These are phyloP conservation scores for Camellia japonica DNA, from an alignment of 148 eudicot genomes.

Conservation along the genomic window DNA sequence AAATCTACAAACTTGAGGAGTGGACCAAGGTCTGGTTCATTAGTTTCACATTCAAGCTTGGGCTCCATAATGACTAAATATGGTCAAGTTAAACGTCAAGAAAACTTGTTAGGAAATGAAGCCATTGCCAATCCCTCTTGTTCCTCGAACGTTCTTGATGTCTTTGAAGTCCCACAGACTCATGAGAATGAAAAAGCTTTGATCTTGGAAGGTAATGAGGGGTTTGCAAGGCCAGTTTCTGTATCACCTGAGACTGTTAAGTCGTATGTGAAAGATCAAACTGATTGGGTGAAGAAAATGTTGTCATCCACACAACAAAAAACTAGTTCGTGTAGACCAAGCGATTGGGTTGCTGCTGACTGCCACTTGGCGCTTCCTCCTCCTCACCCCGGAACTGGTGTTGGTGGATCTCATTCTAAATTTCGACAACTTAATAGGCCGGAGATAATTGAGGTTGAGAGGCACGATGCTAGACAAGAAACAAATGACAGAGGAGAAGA, in stretches of 20 bases:
- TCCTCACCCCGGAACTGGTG: slow-evolving; percentile 33
- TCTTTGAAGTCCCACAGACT: slow-evolving; percentile 76
- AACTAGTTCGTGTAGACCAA: slow-evolving; percentile 17
- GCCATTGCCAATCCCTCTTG: slow-evolving; percentile 27
- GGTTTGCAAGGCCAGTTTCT: slow-evolving; percentile 27
- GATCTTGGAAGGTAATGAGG: slow-evolving; percentile 18
- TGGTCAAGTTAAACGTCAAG: slow-evolving; percentile 14
- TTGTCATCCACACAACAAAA: slow-evolving; percentile 15
- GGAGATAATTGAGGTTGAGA: slow-evolving; percentile 60
- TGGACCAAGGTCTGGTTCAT: slow-evolving; percentile 20
- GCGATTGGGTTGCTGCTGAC: slow-evolving; percentile 23
- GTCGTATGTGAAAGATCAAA: slow-evolving; percentile 27
- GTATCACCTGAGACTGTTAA: slow-evolving; percentile 28
- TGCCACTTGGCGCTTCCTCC: slow-evolving; percentile 30
- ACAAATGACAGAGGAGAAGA: slow-evolving; percentile 33
- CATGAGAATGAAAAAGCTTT: slow-evolving; percentile 11
- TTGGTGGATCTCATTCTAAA: slow-evolving; percentile 33
- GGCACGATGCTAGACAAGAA: slow-evolving; percentile 30
- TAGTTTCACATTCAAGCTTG: slow-evolving; percentile 20
- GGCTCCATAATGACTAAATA: slow-evolving; percentile 15
- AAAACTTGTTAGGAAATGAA: slow-evolving; percentile 16
- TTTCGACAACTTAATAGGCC: slow-evolving; percentile 43
- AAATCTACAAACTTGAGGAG: slow-evolving; percentile 12
- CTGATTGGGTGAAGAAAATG: slow-evolving; percentile 33
- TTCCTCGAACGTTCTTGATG: slow-evolving; percentile 56